Base-by-base conservation (phyloP, 1,284 basidiomycete genomes). In the Ustilago shanxiensis region DNA sequence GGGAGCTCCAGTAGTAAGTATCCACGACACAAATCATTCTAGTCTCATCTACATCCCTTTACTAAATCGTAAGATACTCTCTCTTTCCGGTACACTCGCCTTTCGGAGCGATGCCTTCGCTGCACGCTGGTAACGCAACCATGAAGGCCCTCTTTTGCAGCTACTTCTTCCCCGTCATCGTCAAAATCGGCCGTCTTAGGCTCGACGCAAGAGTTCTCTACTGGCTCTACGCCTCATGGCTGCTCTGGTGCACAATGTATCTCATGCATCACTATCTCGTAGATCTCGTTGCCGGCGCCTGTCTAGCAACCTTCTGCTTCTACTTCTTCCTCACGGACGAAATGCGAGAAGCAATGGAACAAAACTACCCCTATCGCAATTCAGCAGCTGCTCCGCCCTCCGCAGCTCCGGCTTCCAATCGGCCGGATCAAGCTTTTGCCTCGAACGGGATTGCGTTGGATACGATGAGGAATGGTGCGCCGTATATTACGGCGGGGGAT, bases 221-320 rank as follows among this genome's bases (percentile, higher is more conserved):
- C 68, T 98, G 95, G 94, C 88, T 87, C 0, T 98, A 99, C 87
- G 91, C 91, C 2, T 91, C 90, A n/a, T 88, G 94, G 35, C 90
- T 99, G 1, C 99, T 97, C 87, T 98, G 95, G 96, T 92, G 93
- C 26, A 99, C 96, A 35, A 99, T 99, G 96, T 80, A 79, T 60
- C 77, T 84, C 26, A 84, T 83, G 77, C 85, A 86, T 57, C 85
- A 98, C 88, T 99, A 98, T 89, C 91, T 98, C 79, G 94, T 99
- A 87, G 97, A 99, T 84, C 92, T 98, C 79, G 93, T 95, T 39
- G 93, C 92, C 3, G 96, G 96, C 8, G 94, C 93, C 0, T 97
- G 95, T 85, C 89, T 99, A 66, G 92, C 95, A 22, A 92, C 93
- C 16, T 89, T 90, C 14, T 92, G 90, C 83, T 99, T 98, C 89